Evolutionary conservation across 345 rosid genomes (phyloP), one percentile per base, ranked within the genome.

Genomic region (Zanthoxylum bungeanum): DNA sequence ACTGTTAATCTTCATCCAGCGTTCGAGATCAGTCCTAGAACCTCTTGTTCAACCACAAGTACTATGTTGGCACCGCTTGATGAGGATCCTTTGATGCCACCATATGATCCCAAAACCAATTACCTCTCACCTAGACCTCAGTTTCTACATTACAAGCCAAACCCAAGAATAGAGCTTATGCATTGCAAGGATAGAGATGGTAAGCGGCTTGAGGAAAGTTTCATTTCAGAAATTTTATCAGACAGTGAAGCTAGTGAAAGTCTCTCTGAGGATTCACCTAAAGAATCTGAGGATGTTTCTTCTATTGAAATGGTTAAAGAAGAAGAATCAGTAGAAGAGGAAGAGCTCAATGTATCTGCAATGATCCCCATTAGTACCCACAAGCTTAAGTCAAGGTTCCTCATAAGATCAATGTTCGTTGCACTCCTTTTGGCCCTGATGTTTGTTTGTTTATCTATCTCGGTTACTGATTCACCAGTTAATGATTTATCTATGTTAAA

Each of bases 41-140:
- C 76, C 71, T 66, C 79, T 21, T 68, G 74, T 52, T 60, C 71
- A 16, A 51, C 76, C 33, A 47, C 89, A 1, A 78, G 73, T 60
- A 77, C 87, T 69, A 66, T 74, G 42, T 66, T 90, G 82, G 82
- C 88, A 42, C 87, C 86, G 1, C 79, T 88, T 56, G 94, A 90
- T 79, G 87, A 81, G 1, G 92, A 83, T 73, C 81, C 93, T 22
- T 76, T 63, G 55, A 24, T 82, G 80, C 80, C 75, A 65, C 89
- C 90, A 59, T 91, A 85, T 72, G 89, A 86, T 73, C 91, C 88
- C 19, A 76, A 82, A 68, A 83, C 82, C 37, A 89, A 89, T 73
- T 86, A 77, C 70, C 83, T 84, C 55, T 82, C 93, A 7, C 89
- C 89, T 10, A 85, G 93, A 81, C 93, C 91, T 56, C 84, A 69